Percentiles rank a stretch among this genome's conserved stretches.
Conservation (phyloP, 192 early-diverging fungal species). For the Funneliformis geosporum region DNA sequence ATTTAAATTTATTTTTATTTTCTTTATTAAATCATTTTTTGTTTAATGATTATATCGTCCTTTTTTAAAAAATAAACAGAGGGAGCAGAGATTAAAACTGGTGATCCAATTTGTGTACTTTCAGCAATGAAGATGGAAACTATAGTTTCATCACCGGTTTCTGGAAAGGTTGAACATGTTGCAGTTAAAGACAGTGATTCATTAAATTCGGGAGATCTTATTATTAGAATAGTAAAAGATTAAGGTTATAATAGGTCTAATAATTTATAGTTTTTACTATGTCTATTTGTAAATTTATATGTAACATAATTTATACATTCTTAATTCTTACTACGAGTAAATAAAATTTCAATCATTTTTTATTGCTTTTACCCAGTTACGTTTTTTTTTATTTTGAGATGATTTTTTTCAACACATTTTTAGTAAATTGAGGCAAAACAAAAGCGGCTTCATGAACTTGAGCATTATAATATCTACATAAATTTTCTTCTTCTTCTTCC, state of each 20-base stretch:
- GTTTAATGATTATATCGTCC: not conserved
- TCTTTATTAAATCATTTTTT: no score
- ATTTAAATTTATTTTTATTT: not conserved
- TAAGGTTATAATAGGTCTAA: not conserved
- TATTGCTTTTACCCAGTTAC: no score
- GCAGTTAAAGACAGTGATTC: constrained; percentile 75
- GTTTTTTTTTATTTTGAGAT: not conserved
- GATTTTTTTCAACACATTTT: not conserved
- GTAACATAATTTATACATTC: no score
- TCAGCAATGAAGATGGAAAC: constrained; percentile 99
- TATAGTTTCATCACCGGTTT: constrained; percentile 77
- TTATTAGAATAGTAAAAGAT: constrained; percentile 67
- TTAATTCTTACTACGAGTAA: no score
- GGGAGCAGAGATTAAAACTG: constrained; percentile 82
- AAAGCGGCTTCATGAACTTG: constrained; percentile 92
- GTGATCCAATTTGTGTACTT: constrained; percentile 88
- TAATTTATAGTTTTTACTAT: not conserved
- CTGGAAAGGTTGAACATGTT: constrained; percentile 75
- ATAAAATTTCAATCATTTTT: no score
- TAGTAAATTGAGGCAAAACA: constrained; percentile 88
- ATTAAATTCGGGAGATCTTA: constrained; percentile 80
- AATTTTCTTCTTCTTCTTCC: constrained; percentile 76
- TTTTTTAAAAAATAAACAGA: constrained; percentile 27
- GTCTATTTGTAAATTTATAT: no score
- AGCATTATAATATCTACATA: constrained; percentile 92